Percentiles rank a stretch among this genome's conserved stretches.
Evolutionary conservation across 2,329 filamentous ascomycete species (phyloP).

Genomic region (Alternaria postmessia): DNA sequence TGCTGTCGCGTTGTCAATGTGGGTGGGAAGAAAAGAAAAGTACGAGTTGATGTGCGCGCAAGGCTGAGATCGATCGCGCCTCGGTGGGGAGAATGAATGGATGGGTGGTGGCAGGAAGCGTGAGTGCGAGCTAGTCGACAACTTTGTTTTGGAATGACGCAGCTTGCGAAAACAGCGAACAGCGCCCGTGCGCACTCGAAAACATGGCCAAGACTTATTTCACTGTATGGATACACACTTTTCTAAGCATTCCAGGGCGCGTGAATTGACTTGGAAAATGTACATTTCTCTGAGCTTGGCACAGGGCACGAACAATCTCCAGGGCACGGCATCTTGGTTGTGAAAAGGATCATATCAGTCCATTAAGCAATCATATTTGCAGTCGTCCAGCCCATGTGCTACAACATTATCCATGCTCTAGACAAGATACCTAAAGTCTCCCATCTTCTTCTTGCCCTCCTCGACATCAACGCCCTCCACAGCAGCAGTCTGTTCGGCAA

Average conservation of each 20-base stretch:
- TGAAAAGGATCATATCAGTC: not conserved
- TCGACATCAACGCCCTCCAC: conserved; percentile 41
- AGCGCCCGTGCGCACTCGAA: not conserved
- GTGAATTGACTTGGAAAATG: too few relatives aligned
- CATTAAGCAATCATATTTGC: not conserved
- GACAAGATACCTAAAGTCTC: conserved; percentile 46
- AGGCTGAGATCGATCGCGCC: conserved; percentile 19
- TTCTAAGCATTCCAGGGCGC: too few relatives aligned
- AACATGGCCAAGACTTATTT: not conserved
- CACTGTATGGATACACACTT: too few relatives aligned
- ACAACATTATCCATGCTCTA: conserved; percentile 9
- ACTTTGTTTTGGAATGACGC: conserved; percentile 16
- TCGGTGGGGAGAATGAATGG: conserved; percentile 5
- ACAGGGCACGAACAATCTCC: not conserved
- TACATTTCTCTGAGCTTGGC: not conserved
- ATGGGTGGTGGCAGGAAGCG: conserved; percentile 4
- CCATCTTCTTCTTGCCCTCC: conserved; percentile 37
- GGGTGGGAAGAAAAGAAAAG: conserved; percentile 1
- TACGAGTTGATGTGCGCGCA: conserved; percentile 10
- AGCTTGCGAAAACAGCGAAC: not conserved
- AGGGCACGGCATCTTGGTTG: not conserved
- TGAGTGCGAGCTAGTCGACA: conserved; percentile 1
- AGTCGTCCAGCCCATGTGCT: not conserved
- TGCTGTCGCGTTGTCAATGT: conserved; percentile 2
- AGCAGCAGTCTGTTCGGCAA: conserved; percentile 41